These are phyloP conservation scores for Zoysia japonica DNA, from an alignment of 176 grass and related monocot species.

Conservation along the genomic window DNA sequence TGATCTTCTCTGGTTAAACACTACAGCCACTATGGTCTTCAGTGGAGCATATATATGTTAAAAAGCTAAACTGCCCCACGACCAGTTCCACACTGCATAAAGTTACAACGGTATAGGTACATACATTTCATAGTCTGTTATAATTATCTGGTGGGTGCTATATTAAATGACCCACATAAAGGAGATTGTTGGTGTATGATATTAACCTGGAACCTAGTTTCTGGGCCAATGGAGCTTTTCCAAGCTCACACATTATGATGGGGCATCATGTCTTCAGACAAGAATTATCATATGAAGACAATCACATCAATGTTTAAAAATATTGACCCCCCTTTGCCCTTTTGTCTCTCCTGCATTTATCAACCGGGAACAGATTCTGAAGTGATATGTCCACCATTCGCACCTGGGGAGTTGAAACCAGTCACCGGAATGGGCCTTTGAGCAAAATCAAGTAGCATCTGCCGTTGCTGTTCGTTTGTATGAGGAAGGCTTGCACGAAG, in stretches of 20 bases:
- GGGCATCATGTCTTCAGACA: constrained; percentile 40
- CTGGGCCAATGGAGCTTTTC: constrained; percentile 48
- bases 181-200: constrained; percentile 36
- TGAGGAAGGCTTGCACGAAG: constrained; percentile 91
- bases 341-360: constrained; percentile 35
- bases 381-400: constrained; percentile 50
- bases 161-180: constrained; percentile 54
- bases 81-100: constrained; percentile 45
- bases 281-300: constrained; percentile 43
- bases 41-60: constrained; percentile 38
- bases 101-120: constrained; percentile 54
- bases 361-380: constrained; percentile 87
- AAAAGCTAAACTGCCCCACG: constrained; percentile 52
- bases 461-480: constrained; percentile 83
- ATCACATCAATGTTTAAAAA: constrained; percentile 12
- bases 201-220: constrained; percentile 60
- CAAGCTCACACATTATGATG: constrained; percentile 43
- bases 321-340: neutral
- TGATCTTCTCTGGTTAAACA: constrained; percentile 32
- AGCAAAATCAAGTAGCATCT: constrained; percentile 83
- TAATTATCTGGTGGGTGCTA: constrained; percentile 49
- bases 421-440: constrained; percentile 73
- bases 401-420: constrained; percentile 56
- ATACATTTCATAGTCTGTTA: constrained; percentile 55
- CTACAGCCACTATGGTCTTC: constrained; percentile 32